Base-by-base conservation (phyloP, 352 stramenopile genomes). In the Globisporangium lucens region DNA sequence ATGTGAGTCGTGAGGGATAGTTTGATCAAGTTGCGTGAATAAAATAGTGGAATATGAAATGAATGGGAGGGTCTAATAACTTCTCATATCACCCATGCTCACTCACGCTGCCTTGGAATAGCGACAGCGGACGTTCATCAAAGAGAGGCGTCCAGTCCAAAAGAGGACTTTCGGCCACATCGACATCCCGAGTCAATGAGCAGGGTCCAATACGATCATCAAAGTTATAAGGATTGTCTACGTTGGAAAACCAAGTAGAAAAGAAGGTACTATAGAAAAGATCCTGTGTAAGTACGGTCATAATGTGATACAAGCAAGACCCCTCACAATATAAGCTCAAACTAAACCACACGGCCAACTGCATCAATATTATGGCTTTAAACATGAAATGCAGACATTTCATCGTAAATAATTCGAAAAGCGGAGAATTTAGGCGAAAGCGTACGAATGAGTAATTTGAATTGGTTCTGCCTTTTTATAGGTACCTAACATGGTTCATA, bases 51-150 rank as follows among this genome's bases (percentile, higher is more conserved):
- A 24, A 24, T 24, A 24, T 24, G 24, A 24, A 24, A 24, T 24
- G 24, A 24, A 24, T 24, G 24, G 24, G 30, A 35, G 57, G 27
- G 41, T 15, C 56, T 29, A 66, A 66, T 66, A 66, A 66, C 61
- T 66, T 66, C 61, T 76, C 73, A 76, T 78, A 78, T 72, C 73
- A 73, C 73, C 71, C 73, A 22, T 71, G 58, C 62, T 69, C 73
- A 78, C 73, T 78, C 70, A 78, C 73, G 70, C 73, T 78, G 70
- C 73, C 73, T 78, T 78, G 66, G 66, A 78, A 78, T 76, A 74
- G 70, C 66, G 68, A 76, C 70, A 76, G 62, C 70, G 70, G 70
- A 76, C 70, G 73, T 78, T 78, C 73, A 78, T 78, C 73, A 78
- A 76, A 35, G 71, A 65, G 69, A 63, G 63, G 55, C 61, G 22